Evolutionary conservation across 202 grass and related monocot genomes (phyloP).

Genomic region (Setaria viridis): DNA sequence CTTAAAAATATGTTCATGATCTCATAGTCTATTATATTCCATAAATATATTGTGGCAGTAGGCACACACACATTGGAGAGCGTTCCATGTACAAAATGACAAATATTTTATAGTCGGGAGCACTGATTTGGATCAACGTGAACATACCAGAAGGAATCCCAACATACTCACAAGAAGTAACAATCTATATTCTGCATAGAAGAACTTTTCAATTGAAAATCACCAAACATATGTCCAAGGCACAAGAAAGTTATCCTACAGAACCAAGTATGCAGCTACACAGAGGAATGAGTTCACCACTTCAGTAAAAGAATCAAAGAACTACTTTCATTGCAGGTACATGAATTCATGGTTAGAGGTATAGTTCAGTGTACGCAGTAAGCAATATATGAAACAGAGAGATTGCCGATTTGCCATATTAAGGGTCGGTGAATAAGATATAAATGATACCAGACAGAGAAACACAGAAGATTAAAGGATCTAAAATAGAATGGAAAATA

Average conservation of each 20-base stretch:
- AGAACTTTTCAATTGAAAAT: background rate
- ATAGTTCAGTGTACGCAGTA: background rate
- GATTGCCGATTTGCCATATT: background rate
- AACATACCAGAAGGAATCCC: background rate
- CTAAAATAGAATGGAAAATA: background rate
- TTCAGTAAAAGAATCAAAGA: background rate
- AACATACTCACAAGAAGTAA: background rate
- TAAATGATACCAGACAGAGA: background rate
- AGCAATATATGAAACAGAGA: slow-evolving; percentile 21
- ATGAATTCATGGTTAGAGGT: background rate
- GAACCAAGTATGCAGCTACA: background rate
- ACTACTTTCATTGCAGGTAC: background rate
- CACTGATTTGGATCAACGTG: background rate
- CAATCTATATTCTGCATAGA: background rate
- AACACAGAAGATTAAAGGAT: background rate
- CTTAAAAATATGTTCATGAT: background rate
- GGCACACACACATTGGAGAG: background rate
- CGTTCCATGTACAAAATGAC: background rate
- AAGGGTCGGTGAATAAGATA: background rate
- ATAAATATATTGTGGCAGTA: background rate
- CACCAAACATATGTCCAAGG: background rate
- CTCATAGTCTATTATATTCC: background rate
- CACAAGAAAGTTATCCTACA: slow-evolving; percentile 2
- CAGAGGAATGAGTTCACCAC: too few relatives aligned
- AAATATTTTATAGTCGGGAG: background rate